A percentile compares a stretch with the other conserved stretches of the same genome.
These are phyloP conservation scores for Onygenales sp. DNA, from an alignment of 2,329 filamentous ascomycete genomes.

Conservation along the genomic window DNA sequence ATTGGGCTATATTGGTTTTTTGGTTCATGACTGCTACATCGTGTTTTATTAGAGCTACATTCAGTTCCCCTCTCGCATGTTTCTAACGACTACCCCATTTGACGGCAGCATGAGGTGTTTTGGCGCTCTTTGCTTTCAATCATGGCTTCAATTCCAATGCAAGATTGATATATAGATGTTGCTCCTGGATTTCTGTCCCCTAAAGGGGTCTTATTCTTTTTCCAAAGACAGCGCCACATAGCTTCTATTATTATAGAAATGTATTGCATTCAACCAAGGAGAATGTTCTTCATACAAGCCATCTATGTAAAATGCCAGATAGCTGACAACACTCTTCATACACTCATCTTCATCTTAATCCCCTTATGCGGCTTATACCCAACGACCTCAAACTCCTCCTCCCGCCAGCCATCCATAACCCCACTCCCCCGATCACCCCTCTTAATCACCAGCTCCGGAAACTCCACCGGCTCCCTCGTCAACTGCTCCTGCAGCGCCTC, in stretches of 20 bases:
- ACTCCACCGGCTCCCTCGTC: conserved; percentile 66
- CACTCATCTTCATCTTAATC: conserved; percentile 98
- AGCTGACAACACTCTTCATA: conserved; percentile 36
- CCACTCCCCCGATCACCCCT: conserved; percentile 62
- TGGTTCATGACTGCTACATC: neutral
- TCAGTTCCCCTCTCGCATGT: neutral
- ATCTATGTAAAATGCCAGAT: neutral
- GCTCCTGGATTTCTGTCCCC: too few relatives aligned
- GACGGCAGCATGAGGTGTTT: neutral
- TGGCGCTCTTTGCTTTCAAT: neutral
- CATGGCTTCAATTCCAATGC: neutral
- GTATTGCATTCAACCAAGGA: too few relatives aligned
- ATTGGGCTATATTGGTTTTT: neutral
- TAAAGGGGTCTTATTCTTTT: too few relatives aligned
- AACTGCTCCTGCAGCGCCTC: conserved; percentile 78
- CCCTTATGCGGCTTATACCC: conserved; percentile 85
- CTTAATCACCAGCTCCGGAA: conserved; percentile 68
- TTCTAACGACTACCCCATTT: neutral
- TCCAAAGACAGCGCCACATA: too few relatives aligned
- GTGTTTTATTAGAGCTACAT: too few relatives aligned
- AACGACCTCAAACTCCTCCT: conserved; percentile 77
- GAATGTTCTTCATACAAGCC: neutral
- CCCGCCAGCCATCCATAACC: conserved; percentile 85
- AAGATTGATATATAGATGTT: too few relatives aligned
- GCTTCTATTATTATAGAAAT: too few relatives aligned